Conservation (phyloP, 495 filamentous ascomycete genomes). For the Massariosphaeria phaeospora region DNA sequence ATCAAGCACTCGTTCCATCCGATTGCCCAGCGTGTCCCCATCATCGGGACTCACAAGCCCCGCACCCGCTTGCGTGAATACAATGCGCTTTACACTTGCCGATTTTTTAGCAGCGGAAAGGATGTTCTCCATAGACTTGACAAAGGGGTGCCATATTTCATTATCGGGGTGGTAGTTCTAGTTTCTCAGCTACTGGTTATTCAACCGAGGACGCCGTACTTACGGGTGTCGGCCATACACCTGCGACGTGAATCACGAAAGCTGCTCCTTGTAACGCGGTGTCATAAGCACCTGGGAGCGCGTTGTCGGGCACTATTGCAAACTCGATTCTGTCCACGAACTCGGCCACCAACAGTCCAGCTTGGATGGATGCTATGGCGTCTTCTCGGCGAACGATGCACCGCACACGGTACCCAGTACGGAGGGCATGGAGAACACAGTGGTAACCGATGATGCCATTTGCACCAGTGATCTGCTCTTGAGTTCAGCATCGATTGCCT, state of each 20-base stretch:
- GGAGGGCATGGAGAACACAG: constrained; percentile 11
- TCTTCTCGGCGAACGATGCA: constrained; percentile 20
- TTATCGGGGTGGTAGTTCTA: constrained; percentile 24
- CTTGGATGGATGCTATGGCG: constrained; percentile 9
- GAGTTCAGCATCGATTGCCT: background rate
- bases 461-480: constrained; percentile 21
- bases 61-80: constrained; percentile 26
- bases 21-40: constrained; percentile 17
- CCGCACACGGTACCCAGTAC: constrained; percentile 19
- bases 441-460: constrained; percentile 25
- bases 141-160: constrained; percentile 22
- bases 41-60: constrained; percentile 21
- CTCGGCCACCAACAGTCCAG: constrained; percentile 10
- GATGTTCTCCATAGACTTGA: constrained; percentile 27
- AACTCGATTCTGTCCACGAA: constrained; percentile 14
- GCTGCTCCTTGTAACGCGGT: background rate
- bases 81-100: constrained; percentile 16
- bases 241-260: constrained; percentile 22
- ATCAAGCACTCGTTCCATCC: constrained; percentile 18
- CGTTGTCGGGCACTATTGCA: constrained; percentile 22
- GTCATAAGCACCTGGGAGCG: constrained; percentile 14
- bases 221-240: constrained; percentile 25
- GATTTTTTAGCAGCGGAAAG: constrained; percentile 19
- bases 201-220: too few relatives aligned
- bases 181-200: background rate